Evolutionary conservation across 176 grass and related monocot genomes (phyloP).

Genomic region (barley (Hordeum vulgare)): DNA sequence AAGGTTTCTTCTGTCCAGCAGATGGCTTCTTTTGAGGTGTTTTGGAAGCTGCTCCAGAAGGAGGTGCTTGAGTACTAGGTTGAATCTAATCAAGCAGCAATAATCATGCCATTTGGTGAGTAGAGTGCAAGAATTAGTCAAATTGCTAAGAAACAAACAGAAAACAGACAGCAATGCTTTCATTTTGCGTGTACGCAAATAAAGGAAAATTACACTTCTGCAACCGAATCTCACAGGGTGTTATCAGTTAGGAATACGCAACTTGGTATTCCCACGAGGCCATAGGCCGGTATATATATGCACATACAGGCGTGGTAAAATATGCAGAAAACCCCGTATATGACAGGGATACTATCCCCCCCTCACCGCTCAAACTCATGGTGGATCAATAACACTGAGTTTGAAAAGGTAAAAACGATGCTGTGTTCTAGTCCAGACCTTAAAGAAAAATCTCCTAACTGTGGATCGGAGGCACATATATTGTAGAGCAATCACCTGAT

Average conservation of each 20-base stretch:
- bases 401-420: too few relatives aligned
- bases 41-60: conserved; percentile 38
- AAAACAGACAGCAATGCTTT: not conserved
- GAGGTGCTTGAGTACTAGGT: conserved; percentile 36
- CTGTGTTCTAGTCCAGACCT: too few relatives aligned
- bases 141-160: not conserved
- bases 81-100: conserved; percentile 38
- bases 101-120: not conserved
- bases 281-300: too few relatives aligned
- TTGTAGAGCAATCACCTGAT: not conserved
- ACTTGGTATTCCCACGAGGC: too few relatives aligned
- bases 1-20: conserved; percentile 86
- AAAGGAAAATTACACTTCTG: conserved; percentile 1
- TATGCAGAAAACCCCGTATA: too few relatives aligned
- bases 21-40: conserved; percentile 72
- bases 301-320: too few relatives aligned
- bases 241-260: not conserved
- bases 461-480: not conserved
- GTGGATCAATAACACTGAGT: too few relatives aligned
- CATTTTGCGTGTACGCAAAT: not conserved
- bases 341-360: too few relatives aligned
- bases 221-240: not conserved
- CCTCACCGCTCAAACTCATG: too few relatives aligned
- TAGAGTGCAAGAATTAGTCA: not conserved
- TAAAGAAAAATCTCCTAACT: not conserved